Conservation (phyloP, 1,284 basidiomycete species). For the Pholiota adiposa region DNA sequence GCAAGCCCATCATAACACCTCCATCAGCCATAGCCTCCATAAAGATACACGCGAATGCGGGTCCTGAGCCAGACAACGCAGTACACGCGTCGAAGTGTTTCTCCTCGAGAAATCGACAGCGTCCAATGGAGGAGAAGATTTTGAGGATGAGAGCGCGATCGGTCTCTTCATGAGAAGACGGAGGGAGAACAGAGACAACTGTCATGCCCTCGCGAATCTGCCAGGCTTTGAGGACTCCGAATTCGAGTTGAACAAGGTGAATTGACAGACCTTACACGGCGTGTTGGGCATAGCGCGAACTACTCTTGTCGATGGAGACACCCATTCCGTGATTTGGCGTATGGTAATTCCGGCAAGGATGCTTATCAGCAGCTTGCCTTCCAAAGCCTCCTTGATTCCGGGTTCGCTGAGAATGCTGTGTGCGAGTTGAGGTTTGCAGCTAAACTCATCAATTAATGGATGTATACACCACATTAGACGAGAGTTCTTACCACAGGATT, state of each 20-base stretch:
- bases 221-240: neutral
- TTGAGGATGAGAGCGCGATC: constrained; percentile 84
- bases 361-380: constrained; percentile 92
- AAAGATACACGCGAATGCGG: constrained; percentile 96
- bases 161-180: constrained; percentile 52
- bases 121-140: constrained; percentile 94
- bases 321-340: constrained; percentile 77
- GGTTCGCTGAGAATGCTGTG: constrained; percentile 73
- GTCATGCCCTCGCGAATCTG: constrained; percentile 99
- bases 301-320: constrained; percentile 79
- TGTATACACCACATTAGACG: constrained; percentile 1
- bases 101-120: constrained; percentile 93
- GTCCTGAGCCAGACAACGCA: constrained; percentile 94
- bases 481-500: constrained; percentile 74
- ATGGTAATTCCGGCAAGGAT: constrained; percentile 97
- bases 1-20: constrained; percentile 99
- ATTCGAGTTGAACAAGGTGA: neutral
- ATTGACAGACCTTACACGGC: constrained; percentile 80
- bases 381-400: constrained; percentile 88
- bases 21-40: constrained; percentile 99
- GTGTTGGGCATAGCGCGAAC: constrained; percentile 99
- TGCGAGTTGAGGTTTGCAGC: constrained; percentile 95
- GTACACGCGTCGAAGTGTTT: constrained; percentile 99
- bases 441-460: constrained; percentile 33
- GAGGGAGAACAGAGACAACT: constrained; percentile 76